A percentile compares a stretch with the other conserved stretches of the same genome.
Evolutionary conservation across 148 eudicot genomes (phyloP).

Genomic region (Nyssa sinensis): DNA sequence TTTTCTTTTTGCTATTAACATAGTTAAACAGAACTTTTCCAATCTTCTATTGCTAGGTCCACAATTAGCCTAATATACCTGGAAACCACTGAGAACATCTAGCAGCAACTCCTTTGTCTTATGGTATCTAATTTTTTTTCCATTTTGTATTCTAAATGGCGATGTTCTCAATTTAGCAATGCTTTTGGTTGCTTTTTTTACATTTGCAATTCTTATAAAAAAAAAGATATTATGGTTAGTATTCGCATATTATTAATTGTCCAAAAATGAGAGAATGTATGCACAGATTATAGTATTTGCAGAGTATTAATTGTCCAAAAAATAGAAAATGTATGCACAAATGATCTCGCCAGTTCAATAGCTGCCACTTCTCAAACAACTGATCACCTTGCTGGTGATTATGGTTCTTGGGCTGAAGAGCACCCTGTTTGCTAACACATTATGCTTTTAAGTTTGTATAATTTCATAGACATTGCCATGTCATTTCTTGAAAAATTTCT

Average conservation of each 20-base stretch:
- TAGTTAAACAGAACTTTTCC: too few relatives aligned
- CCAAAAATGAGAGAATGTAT: neutral
- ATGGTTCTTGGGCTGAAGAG: neutral
- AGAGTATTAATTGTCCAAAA: neutral
- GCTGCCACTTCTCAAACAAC: neutral
- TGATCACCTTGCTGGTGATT: neutral
- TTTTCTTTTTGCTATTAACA: too few relatives aligned
- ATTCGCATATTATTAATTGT: neutral
- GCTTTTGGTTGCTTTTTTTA: neutral
- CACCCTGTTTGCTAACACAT: too few relatives aligned
- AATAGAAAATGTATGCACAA: neutral
- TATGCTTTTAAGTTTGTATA: too few relatives aligned
- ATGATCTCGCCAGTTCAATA: neutral
- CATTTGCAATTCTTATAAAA: neutral
- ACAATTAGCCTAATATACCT: too few relatives aligned
- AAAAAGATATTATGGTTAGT: too few relatives aligned
- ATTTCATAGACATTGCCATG: too few relatives aligned
- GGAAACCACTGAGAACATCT: neutral
- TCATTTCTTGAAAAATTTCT: neutral
- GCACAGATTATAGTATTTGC: neutral
- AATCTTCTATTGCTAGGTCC: too few relatives aligned
- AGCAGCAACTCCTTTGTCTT: neutral
- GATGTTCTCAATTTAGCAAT: neutral
- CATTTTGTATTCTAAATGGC: neutral
- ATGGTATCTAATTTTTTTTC: neutral